Evolutionary conservation across 208 protist genomes (phyloP).

Genomic region (Acanthamoeba healyi): DNA sequence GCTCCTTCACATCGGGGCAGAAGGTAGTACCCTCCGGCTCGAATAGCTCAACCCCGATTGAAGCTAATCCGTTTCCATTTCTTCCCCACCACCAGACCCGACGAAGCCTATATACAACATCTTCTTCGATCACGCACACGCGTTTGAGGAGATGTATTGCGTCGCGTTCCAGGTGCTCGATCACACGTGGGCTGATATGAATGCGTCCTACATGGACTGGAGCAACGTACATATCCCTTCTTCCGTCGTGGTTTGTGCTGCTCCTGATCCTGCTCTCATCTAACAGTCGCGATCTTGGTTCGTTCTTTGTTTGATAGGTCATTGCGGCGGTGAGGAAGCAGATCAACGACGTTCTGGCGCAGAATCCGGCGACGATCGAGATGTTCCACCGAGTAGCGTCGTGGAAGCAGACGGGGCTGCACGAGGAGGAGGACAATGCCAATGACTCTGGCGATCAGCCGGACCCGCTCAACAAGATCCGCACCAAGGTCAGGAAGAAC

Average conservation of each 20-base stretch:
- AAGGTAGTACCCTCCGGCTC: neutral
- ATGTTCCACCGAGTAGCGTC: conserved; percentile 75
- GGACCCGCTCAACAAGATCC: conserved; percentile 75
- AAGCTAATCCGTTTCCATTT: neutral
- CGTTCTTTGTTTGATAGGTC: neutral
- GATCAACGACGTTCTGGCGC: conserved; percentile 72
- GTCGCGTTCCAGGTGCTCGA: conserved; percentile 81
- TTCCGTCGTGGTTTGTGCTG: neutral
- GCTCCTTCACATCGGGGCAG: conserved; percentile 68
- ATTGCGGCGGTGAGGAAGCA: conserved; percentile 78
- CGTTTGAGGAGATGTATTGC: conserved; percentile 83
- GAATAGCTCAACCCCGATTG: neutral
- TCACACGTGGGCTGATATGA: conserved; percentile 82
- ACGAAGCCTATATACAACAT: conserved; percentile 71
- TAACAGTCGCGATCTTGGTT: neutral
- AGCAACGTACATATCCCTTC: conserved; percentile 57
- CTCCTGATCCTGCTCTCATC: no score
- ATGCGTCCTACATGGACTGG: conserved; percentile 81
- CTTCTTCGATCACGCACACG: conserved; percentile 78
- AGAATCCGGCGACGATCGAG: conserved; percentile 79
- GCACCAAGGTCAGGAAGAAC: conserved; percentile 26
- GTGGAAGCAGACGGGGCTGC: conserved; percentile 69
- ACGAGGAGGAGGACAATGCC: neutral
- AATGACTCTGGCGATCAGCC: conserved; percentile 52
- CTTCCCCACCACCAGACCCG: neutral